A percentile compares a stretch with the other conserved stretches of the same genome.
phyloP scores from a whole-genome alignment of 2,329 filamentous ascomycete genomes.

The Apiospora saccharicola region DNA sequence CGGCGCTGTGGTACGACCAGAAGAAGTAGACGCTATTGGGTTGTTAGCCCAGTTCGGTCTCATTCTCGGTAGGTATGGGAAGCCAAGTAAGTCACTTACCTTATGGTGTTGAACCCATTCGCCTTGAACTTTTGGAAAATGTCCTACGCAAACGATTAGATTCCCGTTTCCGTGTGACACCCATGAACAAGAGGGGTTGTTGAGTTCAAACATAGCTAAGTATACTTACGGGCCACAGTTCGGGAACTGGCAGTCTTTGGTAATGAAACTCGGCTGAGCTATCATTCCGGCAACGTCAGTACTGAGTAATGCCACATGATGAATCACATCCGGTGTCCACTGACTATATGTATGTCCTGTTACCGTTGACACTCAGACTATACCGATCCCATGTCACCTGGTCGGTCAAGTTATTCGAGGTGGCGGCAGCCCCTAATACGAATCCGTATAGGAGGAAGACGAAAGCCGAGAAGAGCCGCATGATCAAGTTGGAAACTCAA shows the following conservation, averaged over 20 bases:
- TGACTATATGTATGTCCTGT: neutral
- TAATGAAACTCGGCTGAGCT: slow-evolving; percentile 60
- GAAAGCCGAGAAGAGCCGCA: neutral
- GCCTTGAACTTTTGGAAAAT: slow-evolving; percentile 35
- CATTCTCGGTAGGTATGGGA: neutral
- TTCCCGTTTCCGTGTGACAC: neutral
- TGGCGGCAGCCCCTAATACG: neutral
- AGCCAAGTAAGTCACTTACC: neutral
- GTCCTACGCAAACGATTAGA: slow-evolving; percentile 25
- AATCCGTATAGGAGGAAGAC: neutral
- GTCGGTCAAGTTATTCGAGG: slow-evolving; percentile 12
- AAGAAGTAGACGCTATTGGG: slow-evolving; percentile 53
- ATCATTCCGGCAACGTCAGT: slow-evolving; percentile 31
- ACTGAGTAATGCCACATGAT: neutral
- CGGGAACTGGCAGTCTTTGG: slow-evolving; percentile 59
- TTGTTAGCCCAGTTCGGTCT: neutral
- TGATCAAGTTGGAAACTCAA: neutral
- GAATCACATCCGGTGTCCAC: neutral
- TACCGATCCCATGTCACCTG: neutral
- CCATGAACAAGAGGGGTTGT: neutral
- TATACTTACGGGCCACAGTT: slow-evolving; percentile 53
- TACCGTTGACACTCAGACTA: neutral
- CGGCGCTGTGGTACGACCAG: slow-evolving; percentile 57
- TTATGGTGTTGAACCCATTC: slow-evolving; percentile 30
- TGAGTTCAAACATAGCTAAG: neutral